Evolutionary conservation across 2,329 filamentous ascomycete species (phyloP), one percentile per base, ranked within the genome.

Genomic region (Xylaria sp.): DNA sequence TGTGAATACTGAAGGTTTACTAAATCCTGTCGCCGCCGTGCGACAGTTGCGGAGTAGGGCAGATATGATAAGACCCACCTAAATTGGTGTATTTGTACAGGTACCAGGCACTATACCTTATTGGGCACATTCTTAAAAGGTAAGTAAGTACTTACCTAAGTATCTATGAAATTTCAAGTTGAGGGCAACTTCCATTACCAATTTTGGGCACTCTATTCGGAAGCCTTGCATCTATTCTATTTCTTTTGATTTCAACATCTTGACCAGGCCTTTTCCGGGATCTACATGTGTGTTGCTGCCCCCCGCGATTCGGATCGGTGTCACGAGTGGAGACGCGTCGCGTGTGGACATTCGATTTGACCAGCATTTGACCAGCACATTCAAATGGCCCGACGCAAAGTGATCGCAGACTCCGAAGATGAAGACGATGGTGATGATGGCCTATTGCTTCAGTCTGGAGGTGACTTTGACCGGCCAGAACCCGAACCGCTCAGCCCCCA

Each of bases 351-450:
- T 36, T 64, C 11, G 36, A 47, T 27, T 51, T n/a, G n/a, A n/a
- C n/a, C n/a, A n/a, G n/a, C n/a, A n/a, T n/a, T n/a, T 58, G 42
- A 20, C 49, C 44, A 13, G 20, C 36, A 27, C 38, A 10, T 20
- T 42, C 31, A 69, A 55, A 78, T 78, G 77, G 69, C 70, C 54
- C 67, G 60, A 39, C 73, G 71, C 25, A 74, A 68, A 38, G 73
- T 78, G 38, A 74, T 79, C 59, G 77, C 76, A 25, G 77, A 79
- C 65, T 79, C 77, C 7, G 77, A 79, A 56, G 77, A 78, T 57
- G 75, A 77, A 51, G 75, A 76, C 39, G 73, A 70, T 7, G 60
- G 33, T 9, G 75, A 71, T 1, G 69, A 71, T 36, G 45, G 49
- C 31, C 50, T 58, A 22, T 54, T 69, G 55, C 70, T 69, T 47